These are phyloP conservation scores for Ganoderma boninense DNA, from an alignment of 1,284 basidiomycete species.

Conservation along the genomic window DNA sequence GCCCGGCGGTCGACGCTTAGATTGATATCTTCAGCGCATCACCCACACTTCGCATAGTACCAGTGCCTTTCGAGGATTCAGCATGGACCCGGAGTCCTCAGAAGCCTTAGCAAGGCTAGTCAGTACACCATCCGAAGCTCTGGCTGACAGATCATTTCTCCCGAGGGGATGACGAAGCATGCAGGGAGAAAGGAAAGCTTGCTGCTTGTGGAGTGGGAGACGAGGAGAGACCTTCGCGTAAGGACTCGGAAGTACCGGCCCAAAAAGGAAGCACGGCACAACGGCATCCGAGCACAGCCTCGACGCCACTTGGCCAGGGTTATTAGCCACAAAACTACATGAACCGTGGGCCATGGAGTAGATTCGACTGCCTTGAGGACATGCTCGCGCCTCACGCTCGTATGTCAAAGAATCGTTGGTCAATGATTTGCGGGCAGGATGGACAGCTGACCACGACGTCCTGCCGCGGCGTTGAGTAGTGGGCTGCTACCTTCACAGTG, in stretches of 20 bases:
- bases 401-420: neutral
- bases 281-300: constrained; percentile 9
- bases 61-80: neutral
- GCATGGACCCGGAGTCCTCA: neutral
- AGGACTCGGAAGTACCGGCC: neutral
- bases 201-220: neutral
- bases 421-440: constrained; percentile 15
- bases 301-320: neutral
- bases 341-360: neutral
- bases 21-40: constrained; percentile 20
- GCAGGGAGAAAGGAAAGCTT: neutral
- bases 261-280: constrained; percentile 8
- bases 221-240: neutral
- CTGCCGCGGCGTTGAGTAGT: neutral
- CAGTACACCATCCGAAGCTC: neutral
- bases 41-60: neutral
- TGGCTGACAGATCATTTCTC: neutral
- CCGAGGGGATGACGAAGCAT: neutral
- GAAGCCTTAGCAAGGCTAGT: neutral
- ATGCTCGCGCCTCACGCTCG: neutral
- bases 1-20: constrained; percentile 2
- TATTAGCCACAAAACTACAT: neutral
- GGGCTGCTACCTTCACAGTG: constrained; percentile 17
- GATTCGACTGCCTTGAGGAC: neutral
- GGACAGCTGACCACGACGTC: neutral